Conservation (phyloP, 305 asterid genomes). For the Caryopteris hybrid region DNA sequence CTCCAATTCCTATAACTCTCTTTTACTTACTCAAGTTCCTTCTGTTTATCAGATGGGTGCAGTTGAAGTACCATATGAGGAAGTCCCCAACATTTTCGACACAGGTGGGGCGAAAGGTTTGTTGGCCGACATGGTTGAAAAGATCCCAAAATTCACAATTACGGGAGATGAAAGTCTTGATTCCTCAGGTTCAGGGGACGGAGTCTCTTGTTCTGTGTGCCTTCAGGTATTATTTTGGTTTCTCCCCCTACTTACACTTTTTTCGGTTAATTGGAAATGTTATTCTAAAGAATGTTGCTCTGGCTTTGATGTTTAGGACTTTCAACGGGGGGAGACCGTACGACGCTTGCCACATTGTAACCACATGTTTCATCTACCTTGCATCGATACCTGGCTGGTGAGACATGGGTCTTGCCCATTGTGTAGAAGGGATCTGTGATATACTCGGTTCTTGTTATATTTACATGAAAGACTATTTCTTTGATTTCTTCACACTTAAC, state of each 20-base stretch:
- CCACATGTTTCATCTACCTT: conserved; percentile 91
- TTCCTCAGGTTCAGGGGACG: conserved; percentile 77
- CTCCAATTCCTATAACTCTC: not conserved
- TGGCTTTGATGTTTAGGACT: conserved; percentile 49
- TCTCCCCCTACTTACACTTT: not conserved
- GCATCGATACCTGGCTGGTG: conserved; percentile 96
- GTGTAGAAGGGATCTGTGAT: conserved; percentile 94
- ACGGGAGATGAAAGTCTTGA: conserved; percentile 50
- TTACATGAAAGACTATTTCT: conserved; percentile 17
- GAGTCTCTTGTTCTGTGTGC: conserved; percentile 94
- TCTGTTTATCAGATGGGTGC: conserved; percentile 79
- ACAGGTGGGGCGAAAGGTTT: conserved; percentile 91
- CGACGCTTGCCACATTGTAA: conserved; percentile 89
- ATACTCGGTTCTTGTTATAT: conserved; percentile 35
- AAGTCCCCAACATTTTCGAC: conserved; percentile 75
- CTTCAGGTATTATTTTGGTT: conserved; percentile 57
- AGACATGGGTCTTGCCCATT: conserved; percentile 97
- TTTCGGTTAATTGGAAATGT: not conserved
- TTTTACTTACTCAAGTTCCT: conserved; percentile 10
- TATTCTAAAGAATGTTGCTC: not conserved
- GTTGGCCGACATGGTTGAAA: conserved; percentile 76
- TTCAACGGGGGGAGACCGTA: conserved; percentile 79
- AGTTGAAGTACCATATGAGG: conserved; percentile 73
- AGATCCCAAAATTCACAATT: conserved; percentile 74
- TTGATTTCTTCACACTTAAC: conserved; percentile 32